Evolutionary conservation across 441 rosid genomes (phyloP).

Genomic region (Populus hybrid): DNA sequence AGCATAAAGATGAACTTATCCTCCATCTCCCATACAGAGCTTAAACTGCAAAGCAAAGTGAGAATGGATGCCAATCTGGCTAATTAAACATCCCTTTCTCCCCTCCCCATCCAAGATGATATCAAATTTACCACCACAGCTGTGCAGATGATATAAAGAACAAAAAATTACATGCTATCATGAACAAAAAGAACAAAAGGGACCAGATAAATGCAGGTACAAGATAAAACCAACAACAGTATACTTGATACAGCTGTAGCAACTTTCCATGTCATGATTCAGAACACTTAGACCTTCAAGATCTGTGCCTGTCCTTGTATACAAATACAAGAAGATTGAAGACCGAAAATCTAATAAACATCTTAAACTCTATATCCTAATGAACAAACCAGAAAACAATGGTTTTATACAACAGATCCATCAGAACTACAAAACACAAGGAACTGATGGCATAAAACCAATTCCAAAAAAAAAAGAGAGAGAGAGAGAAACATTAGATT

Average conservation of each 20-base stretch:
- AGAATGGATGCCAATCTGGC: not conserved
- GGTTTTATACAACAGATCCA: constrained; percentile 12
- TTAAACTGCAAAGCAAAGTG: not conserved
- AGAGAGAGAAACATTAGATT: not conserved
- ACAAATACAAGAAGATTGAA: not conserved
- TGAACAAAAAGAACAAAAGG: not conserved
- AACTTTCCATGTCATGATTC: constrained; percentile 6
- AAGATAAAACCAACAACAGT: not conserved
- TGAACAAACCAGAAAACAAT: constrained; percentile 8
- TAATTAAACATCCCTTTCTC: not conserved
- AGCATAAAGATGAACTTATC: not conserved
- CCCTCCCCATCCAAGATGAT: not conserved
- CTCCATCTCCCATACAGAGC: not conserved
- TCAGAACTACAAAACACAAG: constrained; percentile 10
- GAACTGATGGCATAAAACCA: constrained; percentile 4
- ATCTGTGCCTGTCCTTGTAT: constrained; percentile 8
- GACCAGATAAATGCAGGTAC: not conserved
- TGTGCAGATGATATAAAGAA: not conserved
- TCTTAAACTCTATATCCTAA: constrained; percentile 4
- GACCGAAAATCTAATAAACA: constrained; percentile 17
- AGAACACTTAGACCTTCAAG: constrained; percentile 7
- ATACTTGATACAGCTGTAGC: not conserved
- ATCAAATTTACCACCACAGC: not conserved
- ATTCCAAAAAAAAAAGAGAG: not conserved
- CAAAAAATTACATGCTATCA: not conserved